These are phyloP conservation scores for Uncinocarpus reesii DNA, from an alignment of 2,329 filamentous ascomycete genomes.

Conservation along the genomic window DNA sequence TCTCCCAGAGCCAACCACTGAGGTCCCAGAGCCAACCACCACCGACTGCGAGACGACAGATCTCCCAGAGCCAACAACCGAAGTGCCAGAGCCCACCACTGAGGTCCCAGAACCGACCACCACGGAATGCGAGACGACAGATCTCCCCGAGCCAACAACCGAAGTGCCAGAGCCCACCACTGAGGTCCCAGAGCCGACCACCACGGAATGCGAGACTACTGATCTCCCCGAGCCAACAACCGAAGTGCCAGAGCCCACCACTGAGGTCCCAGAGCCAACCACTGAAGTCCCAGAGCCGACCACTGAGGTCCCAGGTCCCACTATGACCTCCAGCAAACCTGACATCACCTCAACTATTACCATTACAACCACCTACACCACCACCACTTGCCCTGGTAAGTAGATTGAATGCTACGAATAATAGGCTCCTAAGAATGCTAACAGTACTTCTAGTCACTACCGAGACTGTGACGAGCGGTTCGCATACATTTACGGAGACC, in stretches of 20 bases:
- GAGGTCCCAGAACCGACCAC: neutral
- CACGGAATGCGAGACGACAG: neutral
- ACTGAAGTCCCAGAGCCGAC: neutral
- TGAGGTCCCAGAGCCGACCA: neutral
- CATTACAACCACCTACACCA: conserved; percentile 19
- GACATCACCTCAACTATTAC: conserved; percentile 10
- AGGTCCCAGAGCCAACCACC: neutral
- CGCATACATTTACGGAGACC: conserved; percentile 19
- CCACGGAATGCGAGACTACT: neutral
- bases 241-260: no score
- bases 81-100: conserved; percentile 7
- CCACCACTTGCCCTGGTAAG: conserved; percentile 26
- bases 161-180: neutral
- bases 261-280: neutral
- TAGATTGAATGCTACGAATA: neutral
- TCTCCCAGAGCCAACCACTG: neutral
- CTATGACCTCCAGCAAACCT: neutral
- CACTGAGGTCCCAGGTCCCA: no score
- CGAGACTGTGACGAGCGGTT: conserved; percentile 19
- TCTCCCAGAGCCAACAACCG: no score
- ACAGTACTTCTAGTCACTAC: conserved; percentile 15
- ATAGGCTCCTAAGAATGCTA: no score
- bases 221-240: neutral
- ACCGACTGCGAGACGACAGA: conserved; percentile 3
- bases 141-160: neutral